Evolutionary conservation across 352 stramenopile genomes (phyloP), one percentile per base, ranked within the genome.

Genomic region (Phytophthora gonapodyides): DNA sequence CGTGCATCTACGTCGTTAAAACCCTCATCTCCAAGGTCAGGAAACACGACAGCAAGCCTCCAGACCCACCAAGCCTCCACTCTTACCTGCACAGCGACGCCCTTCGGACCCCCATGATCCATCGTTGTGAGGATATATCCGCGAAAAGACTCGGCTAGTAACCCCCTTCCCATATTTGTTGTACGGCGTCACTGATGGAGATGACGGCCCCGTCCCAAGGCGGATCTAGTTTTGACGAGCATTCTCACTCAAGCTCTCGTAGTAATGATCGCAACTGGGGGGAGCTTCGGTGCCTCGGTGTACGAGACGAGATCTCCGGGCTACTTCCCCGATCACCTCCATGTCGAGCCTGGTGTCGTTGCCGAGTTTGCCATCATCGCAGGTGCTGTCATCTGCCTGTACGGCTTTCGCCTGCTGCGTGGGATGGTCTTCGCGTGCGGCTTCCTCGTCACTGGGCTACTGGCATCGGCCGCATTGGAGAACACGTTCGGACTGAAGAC

Each of bases 361-460:
- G 72, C 80, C 1, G 75, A 73, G 13, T 64, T 79, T n/a, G 80
- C 79, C 1, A 67, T 89, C 24, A 55, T 87, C 16, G 31, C 77
- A 5, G 84, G 84, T 30, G 42, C 65, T 15, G 44, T 77, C 16
- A 37, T 89, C 19, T 88, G 77, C 40, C 50, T 86, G 6, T 74
- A 68, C 19, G 84, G 84, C 12, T 86, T 87, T 36, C 66, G 73
- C 16, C 62, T 85, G 12, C 51, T 85, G 27, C 80, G 74, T 12
- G 64, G 48, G 5, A 67, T 80, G 37, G 67, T 79, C 24, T 82
- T 91, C 41, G 30, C 77, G 8, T 84, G 71, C 51, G 79, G 76
- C 5, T 90, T 93, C 51, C 54, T 88, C 30, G 44, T 80, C 7
- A 57, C 67, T 17, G 82, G 80, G 4, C 55, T 93, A 35, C 38